These are phyloP conservation scores for Backusella liffmaniae DNA, from an alignment of 192 early-diverging fungal species.

Conservation along the genomic window DNA sequence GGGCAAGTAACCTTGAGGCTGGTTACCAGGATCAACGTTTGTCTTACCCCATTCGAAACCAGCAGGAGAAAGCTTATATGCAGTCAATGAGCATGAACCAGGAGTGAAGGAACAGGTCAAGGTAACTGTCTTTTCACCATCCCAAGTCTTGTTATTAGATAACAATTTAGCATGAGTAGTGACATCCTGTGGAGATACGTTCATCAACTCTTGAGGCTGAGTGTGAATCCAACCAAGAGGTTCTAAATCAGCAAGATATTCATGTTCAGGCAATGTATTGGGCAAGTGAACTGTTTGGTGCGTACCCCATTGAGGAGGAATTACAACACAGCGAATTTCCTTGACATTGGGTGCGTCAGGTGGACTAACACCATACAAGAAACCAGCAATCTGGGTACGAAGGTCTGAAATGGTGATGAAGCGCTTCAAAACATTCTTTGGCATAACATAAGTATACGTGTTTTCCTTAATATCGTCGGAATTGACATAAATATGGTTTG, in stretches of 20 bases:
- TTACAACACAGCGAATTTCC: slow-evolving; percentile 89
- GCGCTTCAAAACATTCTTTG: slow-evolving; percentile 97
- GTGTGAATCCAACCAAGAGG: slow-evolving; percentile 99
- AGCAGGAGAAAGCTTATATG: slow-evolving; percentile 93
- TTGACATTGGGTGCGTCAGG: slow-evolving; percentile 90
- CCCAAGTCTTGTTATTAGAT: slow-evolving; percentile 87
- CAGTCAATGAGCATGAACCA: slow-evolving; percentile 93
- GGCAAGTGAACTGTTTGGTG: slow-evolving; percentile 94
- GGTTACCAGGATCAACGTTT: slow-evolving; percentile 85
- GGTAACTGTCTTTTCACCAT: slow-evolving; percentile 90
- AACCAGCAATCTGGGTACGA: slow-evolving; percentile 94
- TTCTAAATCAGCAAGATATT: slow-evolving; percentile 88
- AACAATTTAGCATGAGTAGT: slow-evolving; percentile 89
- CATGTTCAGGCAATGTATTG: slow-evolving; percentile 84
- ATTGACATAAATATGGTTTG: slow-evolving; percentile 95
- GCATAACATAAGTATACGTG: slow-evolving; percentile 88
- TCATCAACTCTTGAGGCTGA: slow-evolving; percentile 89
- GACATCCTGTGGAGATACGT: slow-evolving; percentile 89
- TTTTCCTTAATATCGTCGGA: slow-evolving; percentile 95
- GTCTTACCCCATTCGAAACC: slow-evolving; percentile 97
- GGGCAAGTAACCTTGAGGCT: slow-evolving; percentile 85
- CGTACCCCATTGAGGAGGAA: slow-evolving; percentile 99
- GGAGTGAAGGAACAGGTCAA: slow-evolving; percentile 98
- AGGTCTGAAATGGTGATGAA: slow-evolving; percentile 95
- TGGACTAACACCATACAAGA: slow-evolving; percentile 91